These are phyloP conservation scores for Calophaca sinica DNA, from an alignment of 306 rosid species.

Conservation along the genomic window DNA sequence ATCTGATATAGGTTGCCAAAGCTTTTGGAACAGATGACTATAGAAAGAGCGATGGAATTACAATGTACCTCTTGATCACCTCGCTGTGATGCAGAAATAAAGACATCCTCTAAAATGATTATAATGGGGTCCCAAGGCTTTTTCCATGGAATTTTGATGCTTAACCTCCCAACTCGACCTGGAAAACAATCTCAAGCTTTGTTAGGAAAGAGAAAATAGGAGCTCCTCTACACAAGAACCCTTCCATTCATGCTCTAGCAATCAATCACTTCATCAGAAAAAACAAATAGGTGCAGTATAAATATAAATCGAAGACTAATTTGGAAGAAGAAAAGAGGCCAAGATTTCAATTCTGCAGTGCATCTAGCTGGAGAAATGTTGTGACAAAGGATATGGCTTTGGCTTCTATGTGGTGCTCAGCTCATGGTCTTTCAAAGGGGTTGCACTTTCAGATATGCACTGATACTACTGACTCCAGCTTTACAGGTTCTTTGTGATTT, in stretches of 20 bases:
- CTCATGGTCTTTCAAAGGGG: background rate
- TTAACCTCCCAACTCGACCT: conserved; percentile 93
- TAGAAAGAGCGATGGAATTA: conserved; percentile 13
- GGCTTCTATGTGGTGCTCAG: background rate
- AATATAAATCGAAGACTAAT: background rate
- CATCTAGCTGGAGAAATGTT: background rate
- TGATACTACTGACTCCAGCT: conserved; percentile 11
- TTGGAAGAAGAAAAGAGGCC: background rate
- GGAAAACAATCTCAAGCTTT: conserved; percentile 41
- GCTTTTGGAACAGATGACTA: conserved; percentile 17
- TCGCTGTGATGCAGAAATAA: conserved; percentile 83
- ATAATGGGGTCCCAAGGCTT: conserved; percentile 94
- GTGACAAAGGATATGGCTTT: background rate
- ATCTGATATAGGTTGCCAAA: conserved; percentile 28
- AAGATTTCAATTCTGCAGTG: conserved; percentile 2
- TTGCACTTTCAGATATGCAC: conserved; percentile 6
- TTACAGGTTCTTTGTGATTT: conserved; percentile 5
- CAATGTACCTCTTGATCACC: conserved; percentile 83
- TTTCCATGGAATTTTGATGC: conserved; percentile 98
- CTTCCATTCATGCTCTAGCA: conserved; percentile 27
- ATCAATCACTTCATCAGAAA: conserved; percentile 33
- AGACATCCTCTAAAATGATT: conserved; percentile 80
- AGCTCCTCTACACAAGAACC: conserved; percentile 33
- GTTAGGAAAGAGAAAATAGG: conserved; percentile 32
- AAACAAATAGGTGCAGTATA: conserved; percentile 5